Evolutionary conservation across 768 basidiomycete genomes (phyloP).

Genomic region (Suillus fuscotomentosus): DNA sequence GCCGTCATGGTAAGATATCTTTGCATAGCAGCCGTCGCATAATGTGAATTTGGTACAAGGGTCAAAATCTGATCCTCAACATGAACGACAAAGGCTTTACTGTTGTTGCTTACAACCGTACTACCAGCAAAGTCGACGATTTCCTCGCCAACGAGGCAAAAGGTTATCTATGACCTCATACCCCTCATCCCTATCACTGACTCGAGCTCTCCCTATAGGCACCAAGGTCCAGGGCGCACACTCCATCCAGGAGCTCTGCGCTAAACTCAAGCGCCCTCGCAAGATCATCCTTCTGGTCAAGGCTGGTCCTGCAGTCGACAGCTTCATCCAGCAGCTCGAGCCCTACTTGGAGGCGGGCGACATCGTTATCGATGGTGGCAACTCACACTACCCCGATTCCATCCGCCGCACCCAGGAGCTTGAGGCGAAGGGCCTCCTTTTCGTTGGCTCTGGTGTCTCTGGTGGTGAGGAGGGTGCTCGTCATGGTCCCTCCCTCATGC

Average conservation of each 20-base stretch:
- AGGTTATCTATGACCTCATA: slow-evolving; percentile 55
- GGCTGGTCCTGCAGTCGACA: slow-evolving; percentile 94
- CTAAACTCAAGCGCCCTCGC: slow-evolving; percentile 93
- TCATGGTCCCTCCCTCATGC: slow-evolving; percentile 97
- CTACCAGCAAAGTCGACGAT: slow-evolving; percentile 90
- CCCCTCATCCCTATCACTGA: slow-evolving; percentile 13
- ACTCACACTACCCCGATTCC: slow-evolving; percentile 98
- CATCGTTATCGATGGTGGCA: slow-evolving; percentile 99
- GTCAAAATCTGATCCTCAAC: slow-evolving; percentile 96
- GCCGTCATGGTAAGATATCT: slow-evolving; percentile 86
- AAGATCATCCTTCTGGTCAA: slow-evolving; percentile 99
- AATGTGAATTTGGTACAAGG: slow-evolving; percentile 42
- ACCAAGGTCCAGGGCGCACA: slow-evolving; percentile 95
- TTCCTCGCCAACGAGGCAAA: slow-evolving; percentile 98
- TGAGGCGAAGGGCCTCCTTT: slow-evolving; percentile 91
- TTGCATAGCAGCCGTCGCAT: slow-evolving; percentile 13
- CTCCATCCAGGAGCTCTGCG: slow-evolving; percentile 85
- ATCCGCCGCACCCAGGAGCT: slow-evolving; percentile 93
- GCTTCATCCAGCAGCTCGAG: slow-evolving; percentile 87
- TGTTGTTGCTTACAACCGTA: slow-evolving; percentile 97
- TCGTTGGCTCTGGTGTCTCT: slow-evolving; percentile 98
- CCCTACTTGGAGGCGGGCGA: slow-evolving; percentile 93
- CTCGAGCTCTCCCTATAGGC: slow-evolving; percentile 47
- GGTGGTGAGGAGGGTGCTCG: slow-evolving; percentile 99
- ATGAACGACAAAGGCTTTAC: slow-evolving; percentile 99